phyloP scores from a whole-genome alignment of 768 basidiomycete genomes.

The Sporobolomyces phaffii region DNA sequence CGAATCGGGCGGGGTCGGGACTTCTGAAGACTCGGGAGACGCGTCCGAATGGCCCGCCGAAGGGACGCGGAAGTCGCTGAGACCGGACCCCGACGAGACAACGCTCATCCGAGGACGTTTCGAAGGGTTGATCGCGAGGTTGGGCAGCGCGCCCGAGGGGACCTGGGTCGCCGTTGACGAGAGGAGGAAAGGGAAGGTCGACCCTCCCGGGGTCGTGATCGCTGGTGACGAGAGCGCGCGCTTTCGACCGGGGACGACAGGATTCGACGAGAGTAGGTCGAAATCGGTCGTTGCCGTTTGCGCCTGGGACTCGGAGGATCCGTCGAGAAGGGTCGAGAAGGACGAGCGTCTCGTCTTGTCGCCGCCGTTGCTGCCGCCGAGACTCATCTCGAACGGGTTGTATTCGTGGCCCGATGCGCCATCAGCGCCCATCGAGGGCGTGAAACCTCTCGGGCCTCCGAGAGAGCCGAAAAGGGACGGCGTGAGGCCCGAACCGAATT shows the following conservation, averaged over 20 bases:
- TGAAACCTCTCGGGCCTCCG: slow-evolving; percentile 9
- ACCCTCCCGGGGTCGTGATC: slow-evolving; percentile 19
- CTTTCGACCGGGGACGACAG: slow-evolving; percentile 11
- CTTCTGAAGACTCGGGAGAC: slow-evolving; percentile 30
- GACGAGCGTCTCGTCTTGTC: slow-evolving; percentile 14
- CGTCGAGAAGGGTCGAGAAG: neutral
- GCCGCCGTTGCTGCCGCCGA: neutral
- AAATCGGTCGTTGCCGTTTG: neutral
- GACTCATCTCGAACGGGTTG: slow-evolving; percentile 34
- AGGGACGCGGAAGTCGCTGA: neutral
- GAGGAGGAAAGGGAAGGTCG: slow-evolving; percentile 6
- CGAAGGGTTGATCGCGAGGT: slow-evolving; percentile 7
- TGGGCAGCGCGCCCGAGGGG: neutral
- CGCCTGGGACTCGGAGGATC: neutral
- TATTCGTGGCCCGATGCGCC: neutral
- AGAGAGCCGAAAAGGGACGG: slow-evolving; percentile 24
- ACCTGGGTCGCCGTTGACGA: neutral
- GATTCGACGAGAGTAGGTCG: neutral
- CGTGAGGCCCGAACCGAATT: slow-evolving; percentile 5
- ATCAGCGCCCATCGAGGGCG: slow-evolving; percentile 11
- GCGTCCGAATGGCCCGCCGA: slow-evolving; percentile 2
- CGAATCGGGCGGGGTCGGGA: slow-evolving; percentile 19
- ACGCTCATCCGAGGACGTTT: slow-evolving; percentile 23
- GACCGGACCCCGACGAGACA: neutral
- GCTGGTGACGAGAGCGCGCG: slow-evolving; percentile 32